These are phyloP conservation scores for Dendrobium officinale DNA, from an alignment of 106 monocot genomes.

Conservation along the genomic window DNA sequence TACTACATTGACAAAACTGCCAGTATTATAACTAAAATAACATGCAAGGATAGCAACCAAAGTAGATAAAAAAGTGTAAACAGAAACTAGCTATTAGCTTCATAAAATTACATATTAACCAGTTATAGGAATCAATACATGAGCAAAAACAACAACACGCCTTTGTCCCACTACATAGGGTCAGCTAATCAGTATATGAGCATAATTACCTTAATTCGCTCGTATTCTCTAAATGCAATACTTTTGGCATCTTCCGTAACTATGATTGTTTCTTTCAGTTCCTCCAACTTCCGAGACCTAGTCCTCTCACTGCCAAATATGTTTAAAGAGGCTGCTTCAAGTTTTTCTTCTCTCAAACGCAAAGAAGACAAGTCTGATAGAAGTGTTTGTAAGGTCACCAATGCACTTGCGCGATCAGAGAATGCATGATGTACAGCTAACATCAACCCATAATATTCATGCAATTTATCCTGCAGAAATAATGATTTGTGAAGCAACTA, in stretches of 20 bases:
- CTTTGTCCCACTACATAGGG: too few relatives aligned
- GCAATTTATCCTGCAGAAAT: slow-evolving; percentile 65
- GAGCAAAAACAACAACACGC: too few relatives aligned
- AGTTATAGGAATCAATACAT: neutral
- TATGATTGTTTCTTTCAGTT: slow-evolving; percentile 69
- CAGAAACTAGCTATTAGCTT: neutral
- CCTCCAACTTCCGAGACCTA: slow-evolving; percentile 58
- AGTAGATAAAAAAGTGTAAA: neutral
- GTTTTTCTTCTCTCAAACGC: slow-evolving; percentile 60
- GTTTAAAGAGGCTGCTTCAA: slow-evolving; percentile 68
- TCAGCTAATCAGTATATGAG: neutral
- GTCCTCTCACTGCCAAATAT: slow-evolving; percentile 60
- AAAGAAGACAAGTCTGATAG: slow-evolving; percentile 75
- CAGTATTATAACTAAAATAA: neutral
- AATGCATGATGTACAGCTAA: slow-evolving; percentile 73
- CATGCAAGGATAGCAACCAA: neutral
- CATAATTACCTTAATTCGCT: slow-evolving; percentile 70
- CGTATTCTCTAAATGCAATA: slow-evolving; percentile 70
- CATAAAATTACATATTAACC: neutral
- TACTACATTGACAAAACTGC: neutral
- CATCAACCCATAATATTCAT: slow-evolving; percentile 90
- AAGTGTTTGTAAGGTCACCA: slow-evolving; percentile 74
- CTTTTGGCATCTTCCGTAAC: slow-evolving; percentile 76
- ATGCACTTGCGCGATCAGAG: slow-evolving; percentile 71
- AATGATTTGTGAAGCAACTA: neutral